Conservation (phyloP, 768 basidiomycete species). For the Pisolithus orientalis region DNA sequence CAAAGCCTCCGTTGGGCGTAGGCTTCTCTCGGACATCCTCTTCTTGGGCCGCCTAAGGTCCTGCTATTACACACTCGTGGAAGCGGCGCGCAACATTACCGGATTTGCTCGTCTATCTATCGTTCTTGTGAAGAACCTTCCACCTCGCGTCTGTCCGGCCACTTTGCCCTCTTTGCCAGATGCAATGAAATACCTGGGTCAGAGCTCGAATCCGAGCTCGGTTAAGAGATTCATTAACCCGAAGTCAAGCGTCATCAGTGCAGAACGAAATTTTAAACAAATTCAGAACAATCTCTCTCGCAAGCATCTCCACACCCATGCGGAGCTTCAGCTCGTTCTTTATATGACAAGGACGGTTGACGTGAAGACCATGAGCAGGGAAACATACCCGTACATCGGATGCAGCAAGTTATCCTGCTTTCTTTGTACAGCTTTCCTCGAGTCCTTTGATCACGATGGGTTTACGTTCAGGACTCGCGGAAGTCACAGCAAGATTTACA, state of each 20-base stretch:
- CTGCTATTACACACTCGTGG: not conserved
- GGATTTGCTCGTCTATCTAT: not conserved
- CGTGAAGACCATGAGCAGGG: not conserved
- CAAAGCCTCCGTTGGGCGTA: not conserved
- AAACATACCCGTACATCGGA: conserved; percentile 2
- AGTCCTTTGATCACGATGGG: not conserved
- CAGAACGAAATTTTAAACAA: not conserved
- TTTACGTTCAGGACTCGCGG: not conserved
- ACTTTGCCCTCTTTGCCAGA: not conserved
- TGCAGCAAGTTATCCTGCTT: conserved; percentile 4
- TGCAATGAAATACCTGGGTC: not conserved
- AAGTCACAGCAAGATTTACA: conserved; percentile 2
- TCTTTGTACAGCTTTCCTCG: conserved; percentile 1
- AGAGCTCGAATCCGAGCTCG: not conserved
- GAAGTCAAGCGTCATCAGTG: not conserved
- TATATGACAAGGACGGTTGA: not conserved
- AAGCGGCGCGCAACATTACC: not conserved
- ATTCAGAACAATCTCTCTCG: not conserved
- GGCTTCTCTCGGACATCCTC: not conserved
- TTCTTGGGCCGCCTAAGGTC: conserved; percentile 1
- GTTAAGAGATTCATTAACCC: not conserved
- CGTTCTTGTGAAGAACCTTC: not conserved
- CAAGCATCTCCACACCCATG: not conserved
- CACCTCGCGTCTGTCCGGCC: not conserved
- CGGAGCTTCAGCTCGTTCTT: conserved; percentile 1